Base-by-base conservation (phyloP, 2,329 filamentous ascomycete species). In the Fusarium poae region DNA sequence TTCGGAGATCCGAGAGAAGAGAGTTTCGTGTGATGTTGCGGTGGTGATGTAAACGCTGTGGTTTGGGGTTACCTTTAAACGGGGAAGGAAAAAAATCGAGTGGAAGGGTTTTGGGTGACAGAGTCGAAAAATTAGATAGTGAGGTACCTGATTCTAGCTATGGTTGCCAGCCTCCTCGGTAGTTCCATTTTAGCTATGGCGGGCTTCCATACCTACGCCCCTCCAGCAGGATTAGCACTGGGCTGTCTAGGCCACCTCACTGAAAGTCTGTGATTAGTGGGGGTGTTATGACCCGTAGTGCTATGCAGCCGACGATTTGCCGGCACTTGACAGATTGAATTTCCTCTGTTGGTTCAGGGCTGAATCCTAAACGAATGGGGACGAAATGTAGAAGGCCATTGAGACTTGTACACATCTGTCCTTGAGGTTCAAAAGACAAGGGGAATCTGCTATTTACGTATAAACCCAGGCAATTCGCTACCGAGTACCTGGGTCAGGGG, bases 341-440 rank as follows among this genome's bases (percentile, higher is more conserved):
- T 65, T 59, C 66, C 20, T 52, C 40, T 62, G 44, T 65, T 67
- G 59, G 39, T 34, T 71, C 72, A 79, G 77, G 77, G 77, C 77
- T 79, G 74, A 70, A 77, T 75, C 76, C 76, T 76, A 78, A 76
- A 68, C 58, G 57, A 67, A 72, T 71, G 70, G 70, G 45, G 69
- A 60, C 59, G 13, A 54, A 39, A 45, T 54, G 42, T 50, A 65
- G 61, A 61, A 55, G 52, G 52, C 53, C 49, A 62, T 70, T 70
- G 46, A 62, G 63, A 43, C 32, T 49, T 62, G 48, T 43, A 39
- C 46, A 54, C 49, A 45, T 49, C 27, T 68, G 25, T 61, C 44
- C 44, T 64, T 40, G 50, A 43, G 37, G 27, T 42, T 40, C 25
- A 43, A 25, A 25, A 37, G 25, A 42, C 23, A n/a, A 48, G 34